These are phyloP conservation scores for Zymoseptoria passerinii DNA, from an alignment of 2,329 filamentous ascomycete genomes.

Conservation along the genomic window DNA sequence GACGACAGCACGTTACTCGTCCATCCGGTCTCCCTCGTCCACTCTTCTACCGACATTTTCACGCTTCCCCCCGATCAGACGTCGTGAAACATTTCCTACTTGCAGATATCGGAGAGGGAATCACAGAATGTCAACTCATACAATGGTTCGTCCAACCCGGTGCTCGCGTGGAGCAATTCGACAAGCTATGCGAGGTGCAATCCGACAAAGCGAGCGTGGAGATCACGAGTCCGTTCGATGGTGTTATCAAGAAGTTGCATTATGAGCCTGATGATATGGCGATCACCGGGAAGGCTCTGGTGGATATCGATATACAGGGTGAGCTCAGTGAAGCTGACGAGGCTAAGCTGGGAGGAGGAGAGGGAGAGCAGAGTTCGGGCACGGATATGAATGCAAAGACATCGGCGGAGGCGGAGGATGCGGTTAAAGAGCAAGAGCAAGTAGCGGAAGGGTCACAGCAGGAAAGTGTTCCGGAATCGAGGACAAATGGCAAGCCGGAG, in stretches of 20 bases:
- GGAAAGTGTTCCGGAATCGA: neutral
- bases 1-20: constrained; percentile 1
- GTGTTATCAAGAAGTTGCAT: constrained; percentile 90
- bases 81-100: constrained; percentile 71
- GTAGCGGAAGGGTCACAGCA: neutral
- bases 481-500: constrained; percentile 1
- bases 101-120: constrained; percentile 86
- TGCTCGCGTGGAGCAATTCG: constrained; percentile 93
- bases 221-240: constrained; percentile 92
- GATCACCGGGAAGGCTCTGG: constrained; percentile 81
- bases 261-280: constrained; percentile 96
- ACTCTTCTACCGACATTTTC: constrained; percentile 21
- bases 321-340: constrained; percentile 58
- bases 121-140: constrained; percentile 96
- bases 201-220: constrained; percentile 77
- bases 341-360: constrained; percentile 31
- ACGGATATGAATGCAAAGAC: constrained; percentile 7
- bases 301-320: constrained; percentile 88
- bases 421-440: constrained; percentile 10
- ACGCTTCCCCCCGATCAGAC: constrained; percentile 19
- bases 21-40: constrained; percentile 9
- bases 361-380: constrained; percentile 10
- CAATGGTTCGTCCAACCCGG: constrained; percentile 99
- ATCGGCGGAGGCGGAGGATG: constrained; percentile 11
- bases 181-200: constrained; percentile 94